Percentiles rank a stretch among this genome's conserved stretches.
Conservation (phyloP, 768 basidiomycete species). For the Ramaria sp. region DNA sequence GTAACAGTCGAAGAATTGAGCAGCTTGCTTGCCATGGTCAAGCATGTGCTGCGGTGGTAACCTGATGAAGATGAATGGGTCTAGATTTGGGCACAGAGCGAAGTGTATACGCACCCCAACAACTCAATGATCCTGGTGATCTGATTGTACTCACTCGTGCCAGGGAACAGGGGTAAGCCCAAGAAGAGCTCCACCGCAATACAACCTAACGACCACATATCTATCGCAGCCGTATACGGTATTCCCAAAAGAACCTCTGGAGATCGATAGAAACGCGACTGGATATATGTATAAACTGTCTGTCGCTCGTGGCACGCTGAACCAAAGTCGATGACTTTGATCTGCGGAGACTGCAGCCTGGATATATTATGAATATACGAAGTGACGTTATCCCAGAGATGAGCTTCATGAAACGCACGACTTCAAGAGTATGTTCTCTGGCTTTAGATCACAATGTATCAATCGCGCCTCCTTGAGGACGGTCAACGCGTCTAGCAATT, state of each 20-base stretch:
- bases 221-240: conserved; percentile 89
- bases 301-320: conserved; percentile 98
- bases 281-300: conserved; percentile 99
- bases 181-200: conserved; percentile 98
- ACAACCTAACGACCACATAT: conserved; percentile 99
- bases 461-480: conserved; percentile 91
- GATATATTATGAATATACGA: conserved; percentile 2
- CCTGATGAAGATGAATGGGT: conserved; percentile 28
- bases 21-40: conserved; percentile 90
- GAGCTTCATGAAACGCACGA: conserved; percentile 45
- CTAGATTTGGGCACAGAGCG: not conserved
- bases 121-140: conserved; percentile 94
- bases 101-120: conserved; percentile 65
- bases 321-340: conserved; percentile 99
- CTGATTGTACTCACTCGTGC: conserved; percentile 99
- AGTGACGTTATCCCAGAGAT: not conserved
- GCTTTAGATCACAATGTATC: conserved; percentile 98
- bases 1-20: conserved; percentile 82
- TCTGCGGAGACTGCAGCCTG: conserved; percentile 92
- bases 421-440: conserved; percentile 96
- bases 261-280: conserved; percentile 96
- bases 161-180: conserved; percentile 92
- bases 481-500: conserved; percentile 84
- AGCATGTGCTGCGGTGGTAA: conserved; percentile 88
- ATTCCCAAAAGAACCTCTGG: conserved; percentile 95